Conservation (phyloP, 208 protist genomes). For the Sergeia podlipaevii region DNA sequence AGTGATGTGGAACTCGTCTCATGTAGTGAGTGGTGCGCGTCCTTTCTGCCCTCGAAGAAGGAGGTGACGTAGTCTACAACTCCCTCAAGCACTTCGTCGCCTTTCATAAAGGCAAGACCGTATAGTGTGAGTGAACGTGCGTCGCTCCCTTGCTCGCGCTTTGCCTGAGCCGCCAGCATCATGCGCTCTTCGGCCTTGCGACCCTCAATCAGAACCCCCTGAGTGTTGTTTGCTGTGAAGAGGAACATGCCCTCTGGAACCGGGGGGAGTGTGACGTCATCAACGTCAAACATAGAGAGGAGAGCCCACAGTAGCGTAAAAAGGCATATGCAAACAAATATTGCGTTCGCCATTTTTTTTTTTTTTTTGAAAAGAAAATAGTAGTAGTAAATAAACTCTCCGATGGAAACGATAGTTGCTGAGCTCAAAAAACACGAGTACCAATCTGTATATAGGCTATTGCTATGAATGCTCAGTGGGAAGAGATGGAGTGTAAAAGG, state of each 20-base stretch:
- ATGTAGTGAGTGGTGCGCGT: neutral
- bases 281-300: too few species aligned
- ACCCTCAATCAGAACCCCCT: slow-evolving; percentile 2
- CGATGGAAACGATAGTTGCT: too few species aligned
- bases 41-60: neutral
- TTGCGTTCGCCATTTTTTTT: too few species aligned
- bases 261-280: neutral
- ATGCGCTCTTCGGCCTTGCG: neutral
- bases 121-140: slow-evolving; percentile 5
- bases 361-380: too few species aligned
- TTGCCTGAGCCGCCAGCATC: neutral
- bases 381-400: too few species aligned
- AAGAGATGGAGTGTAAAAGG: too few species aligned
- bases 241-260: neutral
- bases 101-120: neutral
- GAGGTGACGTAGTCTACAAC: slow-evolving; percentile 12
- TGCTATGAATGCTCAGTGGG: too few species aligned
- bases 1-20: neutral
- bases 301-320: too few species aligned
- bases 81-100: slow-evolving; percentile 1
- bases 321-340: too few species aligned
- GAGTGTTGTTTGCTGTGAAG: slow-evolving; percentile 2
- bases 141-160: too few species aligned
- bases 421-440: too few species aligned
- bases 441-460: too few species aligned